phyloP scores from a whole-genome alignment of 176 grass and related monocot species.

The Avena sativa region DNA sequence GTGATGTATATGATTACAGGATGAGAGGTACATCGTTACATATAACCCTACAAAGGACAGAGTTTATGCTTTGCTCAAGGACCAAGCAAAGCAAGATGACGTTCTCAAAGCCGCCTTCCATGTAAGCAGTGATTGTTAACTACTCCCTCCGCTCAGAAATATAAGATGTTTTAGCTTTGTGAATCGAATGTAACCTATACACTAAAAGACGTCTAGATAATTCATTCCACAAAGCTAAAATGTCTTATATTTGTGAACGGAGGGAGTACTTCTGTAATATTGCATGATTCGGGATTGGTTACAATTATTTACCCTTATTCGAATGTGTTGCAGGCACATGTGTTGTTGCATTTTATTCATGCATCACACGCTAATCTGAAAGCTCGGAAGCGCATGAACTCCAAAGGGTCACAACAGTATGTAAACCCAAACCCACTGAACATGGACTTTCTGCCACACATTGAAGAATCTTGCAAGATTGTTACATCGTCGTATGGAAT shows the following conservation, averaged over 20 bases:
- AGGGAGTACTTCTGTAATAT: neutral
- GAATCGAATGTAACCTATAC: no score
- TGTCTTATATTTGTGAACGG: no score
- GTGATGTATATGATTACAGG: slow-evolving; percentile 46
- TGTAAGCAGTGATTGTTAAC: slow-evolving; percentile 52
- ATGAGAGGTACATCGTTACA: slow-evolving; percentile 91
- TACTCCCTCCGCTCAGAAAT: neutral
- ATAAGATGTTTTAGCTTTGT: no score
- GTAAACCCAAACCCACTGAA: slow-evolving; percentile 49
- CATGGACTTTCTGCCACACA: slow-evolving; percentile 75
- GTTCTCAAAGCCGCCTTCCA: slow-evolving; percentile 97
- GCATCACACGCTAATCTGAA: slow-evolving; percentile 73
- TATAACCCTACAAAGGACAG: slow-evolving; percentile 97
- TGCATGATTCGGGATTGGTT: slow-evolving; percentile 8
- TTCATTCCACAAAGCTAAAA: no score
- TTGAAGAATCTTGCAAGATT: slow-evolving; percentile 94
- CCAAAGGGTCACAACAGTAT: slow-evolving; percentile 50
- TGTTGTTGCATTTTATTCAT: slow-evolving; percentile 87
- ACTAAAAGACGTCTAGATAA: no score
- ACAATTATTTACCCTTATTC: slow-evolving; percentile 19
- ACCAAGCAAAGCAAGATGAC: slow-evolving; percentile 96
- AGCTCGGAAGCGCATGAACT: slow-evolving; percentile 56
- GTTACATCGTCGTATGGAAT: slow-evolving; percentile 82
- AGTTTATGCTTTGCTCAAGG: slow-evolving; percentile 97
- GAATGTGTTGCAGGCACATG: slow-evolving; percentile 71